Evolutionary conservation across 306 rosid species (phyloP).

Genomic region (Nissolia schottii): DNA sequence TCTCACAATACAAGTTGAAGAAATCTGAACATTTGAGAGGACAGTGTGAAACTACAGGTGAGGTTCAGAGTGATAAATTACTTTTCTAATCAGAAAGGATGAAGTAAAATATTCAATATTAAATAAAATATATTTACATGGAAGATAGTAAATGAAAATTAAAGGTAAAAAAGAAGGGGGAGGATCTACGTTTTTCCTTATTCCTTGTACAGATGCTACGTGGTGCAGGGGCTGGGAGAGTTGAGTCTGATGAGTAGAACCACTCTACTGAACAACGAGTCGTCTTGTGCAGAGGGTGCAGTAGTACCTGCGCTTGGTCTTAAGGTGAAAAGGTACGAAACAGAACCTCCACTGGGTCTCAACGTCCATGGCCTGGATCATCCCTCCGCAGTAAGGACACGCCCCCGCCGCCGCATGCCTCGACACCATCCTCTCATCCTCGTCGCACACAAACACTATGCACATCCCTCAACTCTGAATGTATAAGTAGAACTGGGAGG

Average conservation of each 20-base stretch:
- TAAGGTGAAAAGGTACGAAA: constrained; percentile 57
- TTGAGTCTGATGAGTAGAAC: not conserved
- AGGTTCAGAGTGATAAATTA: too few species aligned
- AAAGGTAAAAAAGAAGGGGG: not conserved
- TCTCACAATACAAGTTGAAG: not conserved
- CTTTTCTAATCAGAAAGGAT: not conserved
- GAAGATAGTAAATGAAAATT: not conserved
- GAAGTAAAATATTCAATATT: not conserved
- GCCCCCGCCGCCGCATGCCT: constrained; percentile 74
- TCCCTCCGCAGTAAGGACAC: constrained; percentile 80
- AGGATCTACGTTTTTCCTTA: not conserved
- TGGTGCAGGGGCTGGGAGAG: not conserved
- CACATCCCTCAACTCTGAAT: constrained; percentile 61
- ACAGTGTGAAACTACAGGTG: not conserved
- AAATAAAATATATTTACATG: not conserved
- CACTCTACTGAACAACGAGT: constrained; percentile 40
- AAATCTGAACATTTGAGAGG: not conserved
- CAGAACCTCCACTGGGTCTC: constrained; percentile 68
- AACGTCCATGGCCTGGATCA: constrained; percentile 65
- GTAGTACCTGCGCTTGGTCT: constrained; percentile 55
- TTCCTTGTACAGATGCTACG: not conserved
- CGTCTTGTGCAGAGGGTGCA: constrained; percentile 52
- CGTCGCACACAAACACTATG: constrained; percentile 78
- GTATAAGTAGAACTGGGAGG: not conserved
- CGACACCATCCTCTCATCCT: constrained; percentile 58